A percentile compares a stretch with the other conserved stretches of the same genome.
These are phyloP conservation scores for Tetrahymena malaccensis DNA, from an alignment of 73 alveolate species.

Conservation along the genomic window DNA sequence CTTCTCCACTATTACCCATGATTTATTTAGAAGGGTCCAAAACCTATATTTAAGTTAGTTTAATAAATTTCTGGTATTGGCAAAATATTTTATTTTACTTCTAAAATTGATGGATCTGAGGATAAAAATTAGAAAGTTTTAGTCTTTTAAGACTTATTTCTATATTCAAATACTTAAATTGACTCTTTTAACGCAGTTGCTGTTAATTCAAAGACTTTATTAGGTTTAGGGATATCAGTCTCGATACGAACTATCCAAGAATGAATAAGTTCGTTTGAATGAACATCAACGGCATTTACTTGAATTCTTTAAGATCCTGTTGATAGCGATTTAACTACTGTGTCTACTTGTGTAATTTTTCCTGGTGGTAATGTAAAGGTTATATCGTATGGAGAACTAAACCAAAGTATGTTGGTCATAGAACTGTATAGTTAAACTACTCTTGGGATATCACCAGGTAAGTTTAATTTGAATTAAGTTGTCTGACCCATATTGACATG, in stretches of 20 bases:
- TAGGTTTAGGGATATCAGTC: background rate
- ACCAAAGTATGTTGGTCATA: background rate
- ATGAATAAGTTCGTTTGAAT: background rate
- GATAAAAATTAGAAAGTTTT: background rate
- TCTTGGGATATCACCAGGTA: background rate
- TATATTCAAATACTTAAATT: background rate
- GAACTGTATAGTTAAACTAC: background rate
- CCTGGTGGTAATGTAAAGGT: background rate
- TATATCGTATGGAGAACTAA: background rate
- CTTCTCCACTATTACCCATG: background rate
- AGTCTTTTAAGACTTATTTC: background rate
- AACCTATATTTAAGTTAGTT: background rate
- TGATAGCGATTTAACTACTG: background rate
- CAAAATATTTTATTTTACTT: background rate
- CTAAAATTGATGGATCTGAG: background rate
- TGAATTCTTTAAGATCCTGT: background rate
- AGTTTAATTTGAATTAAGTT: background rate
- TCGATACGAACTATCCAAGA: background rate
- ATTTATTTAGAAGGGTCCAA: background rate
- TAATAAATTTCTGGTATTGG: background rate
- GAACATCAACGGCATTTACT: background rate
- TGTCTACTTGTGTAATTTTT: background rate
- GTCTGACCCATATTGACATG: background rate
- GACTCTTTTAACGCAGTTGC: background rate
- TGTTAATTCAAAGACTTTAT: background rate